phyloP scores from a whole-genome alignment of 805 yeast genomes.

The Schwanniomyces occidentalis region DNA sequence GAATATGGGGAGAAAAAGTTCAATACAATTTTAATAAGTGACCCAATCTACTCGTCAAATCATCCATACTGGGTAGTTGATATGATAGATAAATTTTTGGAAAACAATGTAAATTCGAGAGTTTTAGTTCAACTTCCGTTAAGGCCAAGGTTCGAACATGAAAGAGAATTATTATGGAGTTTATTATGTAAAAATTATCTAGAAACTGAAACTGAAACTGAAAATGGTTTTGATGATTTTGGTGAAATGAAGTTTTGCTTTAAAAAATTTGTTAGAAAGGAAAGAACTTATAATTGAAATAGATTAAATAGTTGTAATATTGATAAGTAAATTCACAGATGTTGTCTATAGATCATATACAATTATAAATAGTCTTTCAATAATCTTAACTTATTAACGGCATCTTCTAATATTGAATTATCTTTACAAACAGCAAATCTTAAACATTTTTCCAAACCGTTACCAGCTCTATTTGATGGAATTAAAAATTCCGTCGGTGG shows the following conservation, averaged over 20 bases:
- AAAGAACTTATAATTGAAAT: background rate
- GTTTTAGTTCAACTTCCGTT: constrained; percentile 78
- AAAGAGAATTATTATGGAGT: constrained; percentile 61
- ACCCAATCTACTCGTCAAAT: constrained; percentile 80
- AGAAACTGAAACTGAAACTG: constrained; percentile 41
- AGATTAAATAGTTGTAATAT: background rate
- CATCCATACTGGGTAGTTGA: constrained; percentile 76
- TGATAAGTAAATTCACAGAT: background rate
- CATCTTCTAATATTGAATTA: constrained; percentile 75
- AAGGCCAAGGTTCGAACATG: constrained; percentile 63
- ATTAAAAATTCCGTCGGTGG: constrained; percentile 96
- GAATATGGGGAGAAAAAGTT: constrained; percentile 36
- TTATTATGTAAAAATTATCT: constrained; percentile 43
- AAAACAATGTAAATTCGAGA: constrained; percentile 27
- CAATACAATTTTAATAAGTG: constrained; percentile 71
- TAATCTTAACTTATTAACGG: constrained; percentile 70
- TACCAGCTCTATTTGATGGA: constrained; percentile 57
- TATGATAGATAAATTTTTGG: constrained; percentile 54
- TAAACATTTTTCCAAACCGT: constrained; percentile 77
- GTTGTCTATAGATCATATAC: background rate
- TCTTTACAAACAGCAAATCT: constrained; percentile 97
- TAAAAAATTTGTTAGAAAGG: constrained; percentile 27
- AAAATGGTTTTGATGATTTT: constrained; percentile 82
- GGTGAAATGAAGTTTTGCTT: constrained; percentile 66
- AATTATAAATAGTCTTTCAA: constrained; percentile 58